Base-by-base conservation (phyloP, 768 basidiomycete species). In the Lactifluus subvellereus region DNA sequence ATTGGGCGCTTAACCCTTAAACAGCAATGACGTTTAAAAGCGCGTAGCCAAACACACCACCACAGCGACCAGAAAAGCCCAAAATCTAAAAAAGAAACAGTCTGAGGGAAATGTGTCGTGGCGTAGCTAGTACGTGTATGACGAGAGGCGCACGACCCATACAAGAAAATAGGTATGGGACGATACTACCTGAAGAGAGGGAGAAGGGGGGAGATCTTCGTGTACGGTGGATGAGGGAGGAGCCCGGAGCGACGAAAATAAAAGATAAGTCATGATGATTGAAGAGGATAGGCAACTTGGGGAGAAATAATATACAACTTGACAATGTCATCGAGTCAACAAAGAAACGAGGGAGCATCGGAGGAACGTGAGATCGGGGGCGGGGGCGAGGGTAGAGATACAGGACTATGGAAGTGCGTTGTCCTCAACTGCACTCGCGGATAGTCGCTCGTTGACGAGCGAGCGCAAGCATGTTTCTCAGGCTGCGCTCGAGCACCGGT, bases 401-500 rank as follows among this genome's bases (percentile, higher is more conserved):
- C 9, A 5, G 35, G 43, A 59, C 63, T 22, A 64, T 61, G 27
- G 65, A 62, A 68, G 62, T 69, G 54, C 78, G 73, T 35, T n/a
- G 6, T 56, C n/a, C 32, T 54, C 52, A 4, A 38, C 22, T 14
- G 51, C 6, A n/a, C 51, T 37, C 32, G 30, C 38, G 45, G 57
- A 53, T 38, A 49, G 20, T 38, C 78, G 78, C 64, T 77, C 79
- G 40, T 75, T 74, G 2, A 79, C 80, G 55, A 78, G 73, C 51
- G 54, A 78, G 73, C 51, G 54, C 71, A 59, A 81, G 69, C 75
- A 81, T 78, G 22, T 69, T 70, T 65, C 74, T 74, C 22, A 81
- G 65, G 65, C 75, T 79, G 56, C 77, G 79, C 74, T 90, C 88
- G 27, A 80, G 74, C 2, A 91, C 90, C 0, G 91, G 90, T 74